phyloP scores from a whole-genome alignment of 495 filamentous ascomycete species.

The Daldinia grandis region DNA sequence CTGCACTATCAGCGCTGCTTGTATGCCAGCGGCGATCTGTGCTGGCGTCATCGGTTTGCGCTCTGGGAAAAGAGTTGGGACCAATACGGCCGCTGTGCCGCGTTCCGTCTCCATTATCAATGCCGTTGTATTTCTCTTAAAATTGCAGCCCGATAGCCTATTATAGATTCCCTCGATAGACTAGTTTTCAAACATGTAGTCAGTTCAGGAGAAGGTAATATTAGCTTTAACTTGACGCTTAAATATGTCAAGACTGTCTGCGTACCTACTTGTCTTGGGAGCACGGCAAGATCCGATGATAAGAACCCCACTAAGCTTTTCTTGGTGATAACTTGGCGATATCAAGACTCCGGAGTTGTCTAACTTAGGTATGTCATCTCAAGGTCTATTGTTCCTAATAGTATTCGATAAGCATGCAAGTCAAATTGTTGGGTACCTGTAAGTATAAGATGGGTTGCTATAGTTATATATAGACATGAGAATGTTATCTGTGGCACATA shows the following conservation, averaged over 20 bases:
- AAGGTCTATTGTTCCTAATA: not conserved
- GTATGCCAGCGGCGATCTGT: constrained; percentile 51
- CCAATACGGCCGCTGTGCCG: not conserved
- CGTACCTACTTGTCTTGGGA: not conserved
- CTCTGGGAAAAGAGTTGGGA: constrained; percentile 43
- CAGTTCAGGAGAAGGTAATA: not conserved
- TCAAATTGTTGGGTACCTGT: not conserved
- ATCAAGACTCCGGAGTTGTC: too few species aligned
- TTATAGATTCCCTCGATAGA: not conserved
- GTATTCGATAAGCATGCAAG: not conserved
- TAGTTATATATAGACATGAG: too few species aligned
- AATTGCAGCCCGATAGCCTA: not conserved
- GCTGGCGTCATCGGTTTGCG: constrained; percentile 44
- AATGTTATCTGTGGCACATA: not conserved
- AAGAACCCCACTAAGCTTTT: not conserved
- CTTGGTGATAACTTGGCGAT: too few species aligned
- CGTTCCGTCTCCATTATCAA: constrained; percentile 33
- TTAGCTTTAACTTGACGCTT: not conserved
- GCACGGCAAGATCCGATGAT: not conserved
- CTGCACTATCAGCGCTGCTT: constrained; percentile 54
- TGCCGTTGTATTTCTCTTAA: not conserved
- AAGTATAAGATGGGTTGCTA: not conserved
- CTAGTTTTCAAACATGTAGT: not conserved
- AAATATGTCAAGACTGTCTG: too few species aligned
- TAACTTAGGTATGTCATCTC: not conserved